phyloP scores from a whole-genome alignment of 768 basidiomycete genomes.

The Boletus reticuloceps region DNA sequence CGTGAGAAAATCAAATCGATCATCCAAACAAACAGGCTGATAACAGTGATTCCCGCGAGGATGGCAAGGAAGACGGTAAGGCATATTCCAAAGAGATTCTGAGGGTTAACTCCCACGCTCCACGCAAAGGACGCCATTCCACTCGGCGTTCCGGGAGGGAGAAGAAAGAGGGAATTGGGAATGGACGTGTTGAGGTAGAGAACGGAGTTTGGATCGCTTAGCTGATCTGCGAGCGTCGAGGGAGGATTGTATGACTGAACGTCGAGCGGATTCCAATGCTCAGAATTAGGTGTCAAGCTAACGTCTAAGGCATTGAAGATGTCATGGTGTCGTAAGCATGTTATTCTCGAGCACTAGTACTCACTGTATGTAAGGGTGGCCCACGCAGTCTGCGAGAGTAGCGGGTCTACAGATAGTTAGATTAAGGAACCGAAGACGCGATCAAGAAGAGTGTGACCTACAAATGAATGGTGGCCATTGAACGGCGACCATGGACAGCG shows the following conservation, averaged over 20 bases:
- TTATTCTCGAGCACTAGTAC: constrained; percentile 18
- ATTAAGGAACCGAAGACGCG: constrained; percentile 13
- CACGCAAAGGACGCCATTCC: constrained; percentile 87
- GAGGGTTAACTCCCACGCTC: constrained; percentile 75
- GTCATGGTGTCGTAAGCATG: constrained; percentile 8
- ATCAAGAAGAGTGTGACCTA: constrained; percentile 37
- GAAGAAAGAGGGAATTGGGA: constrained; percentile 72
- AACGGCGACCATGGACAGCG: constrained; percentile 90
- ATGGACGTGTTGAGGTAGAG: constrained; percentile 70
- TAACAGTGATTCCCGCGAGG: constrained; percentile 62
- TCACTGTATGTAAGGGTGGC: constrained; percentile 74
- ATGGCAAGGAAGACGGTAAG: constrained; percentile 82
- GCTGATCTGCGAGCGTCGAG: constrained; percentile 67
- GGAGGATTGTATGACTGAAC: constrained; percentile 61
- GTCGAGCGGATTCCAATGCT: constrained; percentile 68
- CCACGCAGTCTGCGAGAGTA: constrained; percentile 88
- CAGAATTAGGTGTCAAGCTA: constrained; percentile 54
- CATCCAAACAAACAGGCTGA: constrained; percentile 72
- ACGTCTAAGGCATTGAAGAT: constrained; percentile 51
- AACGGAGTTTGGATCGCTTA: constrained; percentile 66
- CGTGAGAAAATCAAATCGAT: constrained; percentile 53
- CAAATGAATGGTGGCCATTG: constrained; percentile 93
- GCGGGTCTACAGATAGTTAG: constrained; percentile 60
- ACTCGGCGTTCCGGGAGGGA: constrained; percentile 52
- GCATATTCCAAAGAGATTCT: constrained; percentile 81